phyloP scores from a whole-genome alignment of 208 protist species.

The Sergeia podlipaevii region DNA sequence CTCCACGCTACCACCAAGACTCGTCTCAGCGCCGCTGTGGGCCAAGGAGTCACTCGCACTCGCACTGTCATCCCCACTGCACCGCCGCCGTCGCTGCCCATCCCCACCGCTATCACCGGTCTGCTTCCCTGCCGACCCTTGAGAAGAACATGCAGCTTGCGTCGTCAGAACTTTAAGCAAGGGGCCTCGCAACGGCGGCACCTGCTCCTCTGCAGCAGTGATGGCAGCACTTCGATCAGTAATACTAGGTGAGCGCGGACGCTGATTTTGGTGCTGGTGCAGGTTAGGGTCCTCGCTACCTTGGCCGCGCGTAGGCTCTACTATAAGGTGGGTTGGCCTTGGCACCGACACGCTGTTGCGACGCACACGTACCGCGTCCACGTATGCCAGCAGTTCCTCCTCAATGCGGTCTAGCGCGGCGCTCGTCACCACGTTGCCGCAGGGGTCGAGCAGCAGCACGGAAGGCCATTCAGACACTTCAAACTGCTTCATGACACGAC shows the following conservation, averaged over 20 bases:
- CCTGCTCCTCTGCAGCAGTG: not conserved
- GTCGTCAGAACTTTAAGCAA: too few relatives aligned
- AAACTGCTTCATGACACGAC: slow-evolving; percentile 39
- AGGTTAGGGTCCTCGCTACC: not conserved
- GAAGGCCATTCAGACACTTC: slow-evolving; percentile 49
- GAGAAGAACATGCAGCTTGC: too few relatives aligned
- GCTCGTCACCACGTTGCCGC: slow-evolving; percentile 41
- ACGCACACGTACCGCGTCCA: slow-evolving; percentile 10
- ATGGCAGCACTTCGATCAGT: slow-evolving; percentile 7
- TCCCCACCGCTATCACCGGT: too few relatives aligned
- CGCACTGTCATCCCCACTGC: too few relatives aligned
- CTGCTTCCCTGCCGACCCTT: too few relatives aligned
- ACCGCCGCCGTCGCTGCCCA: too few relatives aligned
- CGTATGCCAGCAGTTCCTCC: slow-evolving; percentile 31
- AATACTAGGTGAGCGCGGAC: not conserved
- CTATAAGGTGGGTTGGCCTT: not conserved
- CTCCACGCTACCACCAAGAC: too few relatives aligned
- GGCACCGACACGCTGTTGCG: slow-evolving; percentile 5
- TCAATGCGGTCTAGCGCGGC: slow-evolving; percentile 49
- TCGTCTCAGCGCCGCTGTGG: too few relatives aligned
- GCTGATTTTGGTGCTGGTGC: not conserved
- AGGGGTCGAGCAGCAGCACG: slow-evolving; percentile 55
- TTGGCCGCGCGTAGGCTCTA: not conserved
- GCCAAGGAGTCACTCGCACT: too few relatives aligned
- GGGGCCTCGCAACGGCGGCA: too few relatives aligned